phyloP scores from a whole-genome alignment of 2,329 filamentous ascomycete species.

The Plenodomus biglobosus region DNA sequence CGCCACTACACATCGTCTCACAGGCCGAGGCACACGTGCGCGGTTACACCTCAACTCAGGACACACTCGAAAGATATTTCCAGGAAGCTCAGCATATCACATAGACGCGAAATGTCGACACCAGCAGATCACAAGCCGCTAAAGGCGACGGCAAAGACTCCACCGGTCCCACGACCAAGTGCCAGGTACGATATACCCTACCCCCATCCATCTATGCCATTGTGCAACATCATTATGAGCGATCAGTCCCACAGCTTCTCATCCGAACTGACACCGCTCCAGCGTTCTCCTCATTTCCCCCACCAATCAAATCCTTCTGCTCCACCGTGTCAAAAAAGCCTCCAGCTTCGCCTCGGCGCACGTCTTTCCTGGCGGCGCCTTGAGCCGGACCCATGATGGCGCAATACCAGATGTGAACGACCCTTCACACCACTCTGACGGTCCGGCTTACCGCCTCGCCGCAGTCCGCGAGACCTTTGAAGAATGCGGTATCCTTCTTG shows the following conservation, averaged over 20 bases:
- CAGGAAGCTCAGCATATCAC: not conserved
- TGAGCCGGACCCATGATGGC: constrained; percentile 77
- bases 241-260: not conserved
- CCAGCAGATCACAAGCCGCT: constrained; percentile 35
- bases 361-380: constrained; percentile 90
- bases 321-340: constrained; percentile 81
- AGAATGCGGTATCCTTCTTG: constrained; percentile 86
- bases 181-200: constrained; percentile 54
- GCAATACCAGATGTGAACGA: constrained; percentile 53
- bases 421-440: constrained; percentile 67
- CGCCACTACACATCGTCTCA: not conserved
- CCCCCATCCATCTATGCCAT: not conserved
- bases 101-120: constrained; percentile 35
- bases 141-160: constrained; percentile 39
- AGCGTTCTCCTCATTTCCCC: constrained; percentile 86
- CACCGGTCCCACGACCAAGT: constrained; percentile 61
- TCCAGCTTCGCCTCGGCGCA: constrained; percentile 87
- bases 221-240: not conserved
- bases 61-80: not conserved
- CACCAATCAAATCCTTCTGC: constrained; percentile 80
- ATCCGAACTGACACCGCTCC: not conserved
- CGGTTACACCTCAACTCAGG: not conserved
- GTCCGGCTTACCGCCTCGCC: constrained; percentile 72
- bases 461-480: constrained; percentile 93
- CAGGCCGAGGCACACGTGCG: not conserved